Percentiles rank a stretch among this genome's conserved stretches.
Evolutionary conservation across 2,329 filamentous ascomycete species (phyloP).

Genomic region (Zelopaecilomyces penicillatus): DNA sequence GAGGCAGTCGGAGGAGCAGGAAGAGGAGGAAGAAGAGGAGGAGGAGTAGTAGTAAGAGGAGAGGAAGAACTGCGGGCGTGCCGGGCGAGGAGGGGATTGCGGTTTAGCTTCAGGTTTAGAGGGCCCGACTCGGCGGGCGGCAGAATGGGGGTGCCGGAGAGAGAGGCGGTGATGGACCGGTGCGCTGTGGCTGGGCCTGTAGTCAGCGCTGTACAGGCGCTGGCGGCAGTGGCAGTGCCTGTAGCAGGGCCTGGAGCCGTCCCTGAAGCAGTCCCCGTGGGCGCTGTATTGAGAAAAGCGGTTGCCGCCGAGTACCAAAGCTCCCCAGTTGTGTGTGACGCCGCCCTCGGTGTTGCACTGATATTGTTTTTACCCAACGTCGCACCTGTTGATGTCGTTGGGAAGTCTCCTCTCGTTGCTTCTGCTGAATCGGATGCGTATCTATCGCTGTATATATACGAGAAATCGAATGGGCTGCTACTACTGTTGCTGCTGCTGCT

Average conservation of each 20-base stretch:
- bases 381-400: no score
- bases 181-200: background rate
- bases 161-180: no score
- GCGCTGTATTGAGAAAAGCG: no score
- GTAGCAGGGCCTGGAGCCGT: background rate
- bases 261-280: background rate
- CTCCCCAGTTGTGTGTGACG: no score
- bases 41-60: constrained; percentile 7
- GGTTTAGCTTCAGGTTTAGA: constrained; percentile 2
- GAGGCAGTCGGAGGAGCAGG: constrained; percentile 2
- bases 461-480: no score
- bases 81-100: constrained; percentile 7
- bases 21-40: constrained; percentile 2
- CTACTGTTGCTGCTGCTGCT: no score
- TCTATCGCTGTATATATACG: no score
- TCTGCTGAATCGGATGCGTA: no score
- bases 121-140: background rate
- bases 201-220: background rate
- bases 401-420: no score
- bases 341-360: no score
- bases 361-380: no score
- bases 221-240: constrained; percentile 1
- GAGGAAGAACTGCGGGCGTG: constrained; percentile 10
- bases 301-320: no score
- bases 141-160: background rate